phyloP scores from a whole-genome alignment of 2,329 filamentous ascomycete species.

The Aspergillus sclerotialis region DNA sequence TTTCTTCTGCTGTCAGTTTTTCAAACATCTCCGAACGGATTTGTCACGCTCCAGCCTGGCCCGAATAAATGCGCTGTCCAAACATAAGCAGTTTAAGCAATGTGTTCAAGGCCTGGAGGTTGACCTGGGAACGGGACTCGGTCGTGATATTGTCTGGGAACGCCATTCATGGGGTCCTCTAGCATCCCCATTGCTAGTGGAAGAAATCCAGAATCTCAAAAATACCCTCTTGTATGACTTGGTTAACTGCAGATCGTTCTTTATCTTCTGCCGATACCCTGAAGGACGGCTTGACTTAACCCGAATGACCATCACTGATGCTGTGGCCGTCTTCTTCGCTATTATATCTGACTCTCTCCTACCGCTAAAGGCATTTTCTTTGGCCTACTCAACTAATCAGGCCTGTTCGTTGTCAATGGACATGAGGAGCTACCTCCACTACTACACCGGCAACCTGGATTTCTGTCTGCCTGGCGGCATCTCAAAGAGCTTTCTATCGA shows the following conservation, averaged over 20 bases:
- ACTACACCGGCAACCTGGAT: constrained; percentile 15
- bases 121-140: constrained; percentile 13
- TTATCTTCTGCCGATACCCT: constrained; percentile 18
- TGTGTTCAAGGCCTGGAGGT: constrained; percentile 16
- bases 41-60: constrained; percentile 14
- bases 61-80: constrained; percentile 11
- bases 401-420: constrained; percentile 18
- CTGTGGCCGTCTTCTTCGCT: constrained; percentile 16
- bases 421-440: constrained; percentile 19
- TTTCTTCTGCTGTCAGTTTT: constrained; percentile 14
- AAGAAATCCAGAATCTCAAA: constrained; percentile 5
- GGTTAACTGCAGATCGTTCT: constrained; percentile 17
- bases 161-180: constrained; percentile 17
- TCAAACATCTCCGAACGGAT: constrained; percentile 14
- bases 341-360: constrained; percentile 12
- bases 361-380: constrained; percentile 13
- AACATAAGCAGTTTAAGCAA: constrained; percentile 7
- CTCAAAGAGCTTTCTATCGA: constrained; percentile 14
- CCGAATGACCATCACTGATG: constrained; percentile 15
- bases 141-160: constrained; percentile 14
- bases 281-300: constrained; percentile 17
- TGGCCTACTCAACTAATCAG: constrained; percentile 14
- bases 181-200: constrained; percentile 12
- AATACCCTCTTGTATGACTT: constrained; percentile 4
- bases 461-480: constrained; percentile 13